phyloP scores from a whole-genome alignment of 352 stramenopile genomes.

The Phytophthora multivora region DNA sequence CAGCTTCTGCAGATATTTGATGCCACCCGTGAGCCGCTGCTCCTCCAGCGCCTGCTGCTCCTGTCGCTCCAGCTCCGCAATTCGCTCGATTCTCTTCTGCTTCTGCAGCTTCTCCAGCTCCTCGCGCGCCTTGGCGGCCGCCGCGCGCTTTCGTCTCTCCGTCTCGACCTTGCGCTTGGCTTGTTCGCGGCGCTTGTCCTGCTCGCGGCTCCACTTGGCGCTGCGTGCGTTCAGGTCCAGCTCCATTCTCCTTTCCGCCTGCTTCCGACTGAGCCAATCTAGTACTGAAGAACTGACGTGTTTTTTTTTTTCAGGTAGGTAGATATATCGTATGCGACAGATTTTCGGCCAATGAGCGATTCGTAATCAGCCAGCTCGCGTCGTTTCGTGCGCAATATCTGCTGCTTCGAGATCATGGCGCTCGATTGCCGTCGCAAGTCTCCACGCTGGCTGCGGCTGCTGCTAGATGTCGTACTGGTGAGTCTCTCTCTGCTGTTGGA shows the following conservation, averaged over 20 bases:
- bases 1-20: conserved; percentile 63
- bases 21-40: conserved; percentile 71
- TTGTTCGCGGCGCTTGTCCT: conserved; percentile 62
- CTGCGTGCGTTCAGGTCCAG: conserved; percentile 72
- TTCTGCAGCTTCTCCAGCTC: conserved; percentile 52
- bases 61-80: conserved; percentile 56
- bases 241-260: conserved; percentile 45
- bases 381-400: conserved; percentile 28
- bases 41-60: conserved; percentile 68
- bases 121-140: conserved; percentile 42
- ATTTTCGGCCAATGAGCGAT: conserved; percentile 15
- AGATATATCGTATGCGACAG: conserved; percentile 7
- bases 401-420: conserved; percentile 6
- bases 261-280: conserved; percentile 1
- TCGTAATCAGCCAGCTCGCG: conserved; percentile 13
- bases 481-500: conserved; percentile 47
- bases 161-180: conserved; percentile 59
- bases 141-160: conserved; percentile 56
- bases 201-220: conserved; percentile 73
- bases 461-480: conserved; percentile 38
- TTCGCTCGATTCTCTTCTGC: conserved; percentile 50
- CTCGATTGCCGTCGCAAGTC: not conserved
- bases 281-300: conserved; percentile 10
- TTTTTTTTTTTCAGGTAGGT: conserved; percentile 3
- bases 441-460: conserved; percentile 22